Evolutionary conservation across 768 basidiomycete species (phyloP), one percentile per base, ranked within the genome.

Genomic region (Lactifluus pinguis): DNA sequence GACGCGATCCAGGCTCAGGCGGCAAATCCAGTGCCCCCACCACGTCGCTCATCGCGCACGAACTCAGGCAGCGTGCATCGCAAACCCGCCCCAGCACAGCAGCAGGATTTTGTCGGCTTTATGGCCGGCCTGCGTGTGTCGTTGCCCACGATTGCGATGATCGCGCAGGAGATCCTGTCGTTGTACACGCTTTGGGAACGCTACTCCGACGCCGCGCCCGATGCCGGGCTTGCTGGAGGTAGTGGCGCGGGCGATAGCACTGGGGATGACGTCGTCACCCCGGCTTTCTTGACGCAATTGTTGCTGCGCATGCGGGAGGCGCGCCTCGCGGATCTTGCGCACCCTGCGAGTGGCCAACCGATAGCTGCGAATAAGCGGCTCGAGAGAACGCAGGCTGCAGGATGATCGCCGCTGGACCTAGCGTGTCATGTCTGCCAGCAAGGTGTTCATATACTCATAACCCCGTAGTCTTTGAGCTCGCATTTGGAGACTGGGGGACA

Each of bases 121-220:
- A 82, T 99, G 60, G 84, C 94, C 0, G 83, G 83, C 3, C 79
- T 99, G 17, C 89, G 94, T 73, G 84, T 98, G 59, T 92, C 87
- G 53, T 79, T 95, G 65, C 79, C 87, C 1, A 80, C 89, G 59
- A 75, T 99, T 44, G 83, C 91, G 30, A 85, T 88, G 44, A 86
- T 97, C 67, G 82, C 87, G 0, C 95, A 98, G 69, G 91, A 98
- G 74, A 91, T 98, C 65, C 79, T 98, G 56, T 83, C 88, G 4
- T 73, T 97, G 38, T 98, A 98, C 72, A 82, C 88, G 5, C 79
- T 94, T 0, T 98, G 95, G 92, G 88, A 89, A 42, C 77, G 82
- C 9, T 92, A 92, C 73, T 84, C 83, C 58, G 87, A 91, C 62
- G 83, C 87, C 48, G 75, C 74, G 4, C 68, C 77, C 10, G 72